Evolutionary conservation across 148 eudicot genomes (phyloP), one percentile per base, ranked within the genome.

Genomic region (Camellia japonica): DNA sequence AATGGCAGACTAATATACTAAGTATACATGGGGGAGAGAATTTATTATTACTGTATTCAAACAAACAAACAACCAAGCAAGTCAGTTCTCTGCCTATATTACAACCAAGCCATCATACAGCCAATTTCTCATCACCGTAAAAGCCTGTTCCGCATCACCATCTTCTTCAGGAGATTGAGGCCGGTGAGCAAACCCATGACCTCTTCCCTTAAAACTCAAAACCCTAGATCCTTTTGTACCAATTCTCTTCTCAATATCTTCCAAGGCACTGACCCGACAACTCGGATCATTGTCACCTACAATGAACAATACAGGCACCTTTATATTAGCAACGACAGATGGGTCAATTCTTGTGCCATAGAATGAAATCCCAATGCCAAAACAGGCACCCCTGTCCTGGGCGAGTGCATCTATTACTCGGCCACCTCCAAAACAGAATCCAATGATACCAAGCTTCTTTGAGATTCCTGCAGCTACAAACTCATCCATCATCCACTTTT

Each of bases 371-470:
- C 99, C 97, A 13, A 82, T 74, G 18, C 91, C 93, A 77, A 95
- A 93, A 69, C 44, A 76, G 4, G 82, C 81, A 68, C 71, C 86
- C 19, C 87, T 41, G 64, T 95, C 99, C 82, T 75, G 85, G 1
- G 93, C 93, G 55, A 95, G 89, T 52, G 87, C 89, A 20, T 95
- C 93, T 23, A 93, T 55, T 44, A 95, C 85, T n/a, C 85, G 82
- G 11, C 93, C 97, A 5, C 99, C 99, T 77, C 99, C 99, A 70
- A 80, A 93, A 82, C 99, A 92, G 79, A 95, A 95, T 11, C 99
- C 99, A 58, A 95, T 83, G 20, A 95, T 55, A 5, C 97, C 99
- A 12, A 95, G 89, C 88, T 90, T 93, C 58, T 79, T 88, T 3
- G 93, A 80, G 73, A 83, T 80, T 49, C 90, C 93, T 41, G 87